A percentile compares a stretch with the other conserved stretches of the same genome.
Conservation (phyloP, 1,139 yeast species). For the Debaryomycetaceae sp. region DNA sequence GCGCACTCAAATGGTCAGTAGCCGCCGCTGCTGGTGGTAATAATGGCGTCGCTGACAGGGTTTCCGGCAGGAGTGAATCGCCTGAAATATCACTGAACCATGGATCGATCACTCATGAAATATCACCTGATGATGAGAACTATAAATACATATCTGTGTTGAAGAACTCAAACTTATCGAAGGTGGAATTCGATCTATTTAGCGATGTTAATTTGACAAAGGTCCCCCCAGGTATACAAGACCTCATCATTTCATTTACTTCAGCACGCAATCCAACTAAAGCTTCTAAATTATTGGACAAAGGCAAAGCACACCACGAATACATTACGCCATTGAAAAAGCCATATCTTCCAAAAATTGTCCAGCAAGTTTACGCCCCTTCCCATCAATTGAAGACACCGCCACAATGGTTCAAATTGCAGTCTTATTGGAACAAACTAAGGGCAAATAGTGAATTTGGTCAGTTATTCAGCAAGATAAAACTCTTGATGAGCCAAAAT, state of each 20-base stretch:
- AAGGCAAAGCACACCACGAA: constrained; percentile 25
- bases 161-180: constrained; percentile 28
- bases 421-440: constrained; percentile 48
- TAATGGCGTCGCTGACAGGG: constrained; percentile 1
- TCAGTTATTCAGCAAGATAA: constrained; percentile 30
- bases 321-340: constrained; percentile 31
- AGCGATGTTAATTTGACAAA: constrained; percentile 41
- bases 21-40: constrained; percentile 47
- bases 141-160: constrained; percentile 25
- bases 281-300: constrained; percentile 23
- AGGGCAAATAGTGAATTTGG: constrained; percentile 40
- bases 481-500: constrained; percentile 19
- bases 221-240: constrained; percentile 73
- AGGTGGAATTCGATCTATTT: constrained; percentile 32
- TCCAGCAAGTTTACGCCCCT: constrained; percentile 5
- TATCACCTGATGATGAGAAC: neutral
- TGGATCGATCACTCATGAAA: neutral
- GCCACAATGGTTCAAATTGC: constrained; percentile 34
- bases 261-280: constrained; percentile 31
- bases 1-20: constrained; percentile 67
- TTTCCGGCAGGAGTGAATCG: neutral
- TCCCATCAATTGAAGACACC: constrained; percentile 26
- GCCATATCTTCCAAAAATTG: constrained; percentile 23
- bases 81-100: neutral
- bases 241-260: constrained; percentile 51